Base-by-base conservation (phyloP, 495 filamentous ascomycete genomes). In the Arthonia radiata region DNA sequence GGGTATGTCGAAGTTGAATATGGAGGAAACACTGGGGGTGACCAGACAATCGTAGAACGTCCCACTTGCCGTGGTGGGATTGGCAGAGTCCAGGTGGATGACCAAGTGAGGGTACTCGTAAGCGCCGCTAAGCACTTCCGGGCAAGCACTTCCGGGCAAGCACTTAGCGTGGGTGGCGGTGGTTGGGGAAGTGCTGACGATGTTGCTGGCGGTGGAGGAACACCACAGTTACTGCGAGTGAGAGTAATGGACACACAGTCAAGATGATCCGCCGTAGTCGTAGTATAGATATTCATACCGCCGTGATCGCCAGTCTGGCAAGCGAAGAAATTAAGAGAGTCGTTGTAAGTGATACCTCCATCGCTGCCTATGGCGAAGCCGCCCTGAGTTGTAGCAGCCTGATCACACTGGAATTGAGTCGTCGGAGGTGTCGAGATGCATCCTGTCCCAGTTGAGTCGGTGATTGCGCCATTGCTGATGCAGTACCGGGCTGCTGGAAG, bases 1-100 rank as follows among this genome's bases (percentile, higher is more conserved):
- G 0, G 64, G 66, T 23, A 77, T 58, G 39, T 71, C 66, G 46
- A 78, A 78, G 45, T 68, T 69, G 58, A 73, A 78, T 24, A 68
- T 44, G 11, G 54, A 58, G 18, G 67, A 70, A 31, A 65, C 45
- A 14, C 53, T 58, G 3, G 54, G 37, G 3, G 53, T 54, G 16
- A 73, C 47, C 4, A 54, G 50, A 18, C 66, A 67, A 31, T 58
- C 61, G 41, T 46, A 56, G 0, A 47, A 49, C 9, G 58, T 67
- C 5, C 66, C 67, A 10, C 43, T 38, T 2, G 67, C 51, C 0
- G 32, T 44, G 35, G 56, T 37, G 3, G 70, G 64, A 18, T 48
- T 34, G n/a, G 53, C 38, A 3, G 57, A 60, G 50, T 70, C 54
- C 23, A 77, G 47, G 1, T 65, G 64, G 15, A 78, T 40, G 32